Base-by-base conservation (phyloP, 2,329 filamentous ascomycete genomes). In the Beauveria scarabaeidicola region DNA sequence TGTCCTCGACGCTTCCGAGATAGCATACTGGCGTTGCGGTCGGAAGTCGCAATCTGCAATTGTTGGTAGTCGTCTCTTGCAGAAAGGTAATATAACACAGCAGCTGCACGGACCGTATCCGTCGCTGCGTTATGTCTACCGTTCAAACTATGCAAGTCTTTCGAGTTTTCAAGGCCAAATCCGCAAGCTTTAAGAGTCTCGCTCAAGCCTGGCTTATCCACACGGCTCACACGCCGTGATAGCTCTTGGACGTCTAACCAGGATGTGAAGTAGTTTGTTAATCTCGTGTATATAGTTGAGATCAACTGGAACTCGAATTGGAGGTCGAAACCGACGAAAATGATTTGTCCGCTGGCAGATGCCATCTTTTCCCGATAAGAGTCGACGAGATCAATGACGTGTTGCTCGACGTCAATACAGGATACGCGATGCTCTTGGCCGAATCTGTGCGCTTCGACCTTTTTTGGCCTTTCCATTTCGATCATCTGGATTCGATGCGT, bases 181-280 rank as follows among this genome's bases (percentile, higher is more conserved):
- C 55, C 55, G 19, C 55, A 58, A 5, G 55, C 46, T 43, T n/a
- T 52, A 1, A 58, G 23, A 7, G 46, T 58, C 46, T 52, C 47
- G 25, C 46, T 58, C 25, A 58, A 36, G 1, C 55, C 55, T 3
- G 55, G 55, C 21, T 44, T 32, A 7, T 51, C 23, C 3, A 52
- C 17, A 5, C 19, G 4, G 55, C 46, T 58, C 3, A 38, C 44
- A 36, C 29, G 36, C 10, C 46, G 19, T 5, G 55, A 36, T 3
- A 58, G 25, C 40, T 58, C 55, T 8, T 58, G 55, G 21, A 58
- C 5, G 23, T 58, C 55, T n/a, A 58, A 23, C 47, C 55, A 58
- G 17, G 55, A 58, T 6, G 41, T 57, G 5, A 57, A 57, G n/a
- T 57, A 57, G 2, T 40, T 15, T 19, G 53, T 27, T 5, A 57